phyloP scores from a whole-genome alignment of 371 early-diverging fungal species.

The Mucor piriformis region DNA sequence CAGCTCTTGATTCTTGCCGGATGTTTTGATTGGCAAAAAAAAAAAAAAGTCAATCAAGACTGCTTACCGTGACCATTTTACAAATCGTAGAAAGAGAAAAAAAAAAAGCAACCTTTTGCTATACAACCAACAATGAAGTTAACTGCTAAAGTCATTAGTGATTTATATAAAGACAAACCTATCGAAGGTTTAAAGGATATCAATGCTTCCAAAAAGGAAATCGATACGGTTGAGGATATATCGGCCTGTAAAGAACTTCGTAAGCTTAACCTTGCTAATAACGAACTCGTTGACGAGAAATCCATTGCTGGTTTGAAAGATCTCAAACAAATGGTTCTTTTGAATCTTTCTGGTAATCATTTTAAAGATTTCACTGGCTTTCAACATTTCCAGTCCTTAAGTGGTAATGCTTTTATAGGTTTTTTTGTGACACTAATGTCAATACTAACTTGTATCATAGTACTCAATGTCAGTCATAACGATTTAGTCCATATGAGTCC shows the following conservation, averaged over 20 bases:
- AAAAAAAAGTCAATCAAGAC: neutral
- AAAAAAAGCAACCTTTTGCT: neutral
- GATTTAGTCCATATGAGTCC: slow-evolving; percentile 64
- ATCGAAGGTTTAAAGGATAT: slow-evolving; percentile 53
- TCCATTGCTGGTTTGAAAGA: slow-evolving; percentile 60
- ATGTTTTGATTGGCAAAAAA: too few species aligned
- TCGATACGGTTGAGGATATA: slow-evolving; percentile 71
- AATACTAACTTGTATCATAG: slow-evolving; percentile 29
- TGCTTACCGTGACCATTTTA: neutral
- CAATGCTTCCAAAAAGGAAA: slow-evolving; percentile 57
- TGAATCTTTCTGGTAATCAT: slow-evolving; percentile 70
- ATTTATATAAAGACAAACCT: slow-evolving; percentile 34
- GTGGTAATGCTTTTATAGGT: slow-evolving; percentile 46
- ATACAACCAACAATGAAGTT: slow-evolving; percentile 55
- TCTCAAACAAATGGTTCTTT: slow-evolving; percentile 58
- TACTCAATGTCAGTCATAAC: slow-evolving; percentile 80
- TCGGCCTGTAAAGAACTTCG: slow-evolving; percentile 66
- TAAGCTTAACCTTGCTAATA: slow-evolving; percentile 73
- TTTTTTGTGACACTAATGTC: neutral
- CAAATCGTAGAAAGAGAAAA: neutral
- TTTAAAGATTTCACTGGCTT: slow-evolving; percentile 66
- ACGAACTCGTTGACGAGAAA: slow-evolving; percentile 58
- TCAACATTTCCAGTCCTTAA: slow-evolving; percentile 59
- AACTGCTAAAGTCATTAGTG: slow-evolving; percentile 47
- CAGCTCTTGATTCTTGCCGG: too few species aligned